Evolutionary conservation across 75 land plant genomes (phyloP).

Genomic region (Picea sitchensis): DNA sequence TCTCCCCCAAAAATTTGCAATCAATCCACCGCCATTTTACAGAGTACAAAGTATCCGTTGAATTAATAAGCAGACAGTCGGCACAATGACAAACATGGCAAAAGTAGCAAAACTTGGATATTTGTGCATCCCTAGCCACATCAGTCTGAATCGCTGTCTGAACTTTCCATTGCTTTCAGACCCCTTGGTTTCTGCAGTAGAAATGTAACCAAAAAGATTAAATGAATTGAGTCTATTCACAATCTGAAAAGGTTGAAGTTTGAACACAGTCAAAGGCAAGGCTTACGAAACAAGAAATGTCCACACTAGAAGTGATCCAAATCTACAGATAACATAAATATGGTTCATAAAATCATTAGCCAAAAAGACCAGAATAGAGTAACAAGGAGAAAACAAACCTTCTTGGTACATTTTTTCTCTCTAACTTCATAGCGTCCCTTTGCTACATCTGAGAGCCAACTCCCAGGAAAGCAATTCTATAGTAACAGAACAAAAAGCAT

Average conservation of each 20-base stretch:
- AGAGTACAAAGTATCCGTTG: not conserved
- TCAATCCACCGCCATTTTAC: slow-evolving; percentile 4
- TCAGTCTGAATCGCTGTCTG: slow-evolving; percentile 43
- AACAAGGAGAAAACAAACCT: slow-evolving; percentile 19
- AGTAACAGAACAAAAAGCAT: not conserved
- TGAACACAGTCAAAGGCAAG: not conserved
- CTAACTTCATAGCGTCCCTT: slow-evolving; percentile 36
- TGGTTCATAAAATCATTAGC: no score
- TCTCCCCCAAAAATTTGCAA: slow-evolving; percentile 9
- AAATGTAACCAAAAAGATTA: not conserved
- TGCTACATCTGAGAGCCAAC: slow-evolving; percentile 19
- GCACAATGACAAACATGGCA: not conserved
- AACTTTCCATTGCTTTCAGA: slow-evolving; percentile 49
- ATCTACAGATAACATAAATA: not conserved
- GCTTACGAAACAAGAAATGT: not conserved
- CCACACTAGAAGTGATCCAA: not conserved
- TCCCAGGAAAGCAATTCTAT: slow-evolving; percentile 29
- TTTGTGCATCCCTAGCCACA: not conserved
- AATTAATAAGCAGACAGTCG: not conserved
- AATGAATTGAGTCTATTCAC: slow-evolving; percentile 2
- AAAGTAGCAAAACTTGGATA: not conserved
- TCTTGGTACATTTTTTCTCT: slow-evolving; percentile 42
- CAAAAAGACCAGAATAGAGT: not conserved
- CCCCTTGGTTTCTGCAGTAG: slow-evolving; percentile 43
- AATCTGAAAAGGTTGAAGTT: not conserved